These are phyloP conservation scores for Leccinum ponderosum DNA, from an alignment of 1,284 basidiomycete genomes.

Conservation along the genomic window DNA sequence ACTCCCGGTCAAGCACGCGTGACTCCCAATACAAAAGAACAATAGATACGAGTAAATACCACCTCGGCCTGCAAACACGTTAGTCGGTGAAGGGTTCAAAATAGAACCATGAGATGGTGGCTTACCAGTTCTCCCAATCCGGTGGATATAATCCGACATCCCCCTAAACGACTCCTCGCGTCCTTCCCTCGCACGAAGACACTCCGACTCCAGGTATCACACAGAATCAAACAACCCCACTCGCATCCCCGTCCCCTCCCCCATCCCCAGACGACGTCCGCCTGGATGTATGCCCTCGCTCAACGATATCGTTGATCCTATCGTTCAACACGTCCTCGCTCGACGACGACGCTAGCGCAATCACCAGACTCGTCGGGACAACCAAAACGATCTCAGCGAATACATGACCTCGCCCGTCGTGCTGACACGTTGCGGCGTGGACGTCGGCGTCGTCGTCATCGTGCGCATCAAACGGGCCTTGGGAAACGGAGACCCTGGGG, in stretches of 20 bases:
- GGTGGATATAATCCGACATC: too few relatives aligned
- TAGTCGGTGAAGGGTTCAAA: too few relatives aligned
- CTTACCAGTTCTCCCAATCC: too few relatives aligned
- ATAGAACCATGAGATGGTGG: too few relatives aligned
- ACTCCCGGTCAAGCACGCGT: too few relatives aligned
- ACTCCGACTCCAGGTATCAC: neutral
- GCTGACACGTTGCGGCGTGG: conserved; percentile 5
- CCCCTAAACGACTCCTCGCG: too few relatives aligned
- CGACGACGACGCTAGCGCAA: conserved; percentile 23
- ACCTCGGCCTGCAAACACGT: too few relatives aligned
- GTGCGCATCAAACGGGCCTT: conserved; percentile 10
- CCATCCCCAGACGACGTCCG: conserved; percentile 6
- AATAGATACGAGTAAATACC: too few relatives aligned
- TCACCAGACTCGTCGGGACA: conserved; percentile 27
- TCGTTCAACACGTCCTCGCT: conserved; percentile 22
- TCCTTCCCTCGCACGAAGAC: too few relatives aligned
- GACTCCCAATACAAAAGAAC: too few relatives aligned
- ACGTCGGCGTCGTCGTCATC: neutral
- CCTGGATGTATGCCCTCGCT: conserved; percentile 19
- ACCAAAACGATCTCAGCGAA: conserved; percentile 23
- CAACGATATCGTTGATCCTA: conserved; percentile 28
- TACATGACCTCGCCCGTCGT: conserved; percentile 3
- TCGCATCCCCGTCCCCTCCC: neutral
- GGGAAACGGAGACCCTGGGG: conserved; percentile 15
- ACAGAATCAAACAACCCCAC: neutral